Conservation (phyloP, 2,329 filamentous ascomycete genomes). For the Ophiostoma tasmaniense region DNA sequence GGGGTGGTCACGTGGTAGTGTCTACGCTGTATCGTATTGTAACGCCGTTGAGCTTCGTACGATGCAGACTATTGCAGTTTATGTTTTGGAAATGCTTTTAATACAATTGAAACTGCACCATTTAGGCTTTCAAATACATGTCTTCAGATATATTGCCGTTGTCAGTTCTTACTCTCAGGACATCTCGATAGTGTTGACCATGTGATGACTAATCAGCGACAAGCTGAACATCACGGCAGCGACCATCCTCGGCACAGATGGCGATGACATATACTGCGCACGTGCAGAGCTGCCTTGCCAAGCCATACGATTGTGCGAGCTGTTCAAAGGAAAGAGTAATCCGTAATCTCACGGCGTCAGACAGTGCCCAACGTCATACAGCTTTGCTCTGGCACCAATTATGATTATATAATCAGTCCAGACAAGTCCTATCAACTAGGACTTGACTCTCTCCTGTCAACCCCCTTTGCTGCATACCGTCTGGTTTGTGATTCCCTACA, state of each 20-base stretch:
- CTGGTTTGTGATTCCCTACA: neutral
- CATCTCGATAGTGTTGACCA: neutral
- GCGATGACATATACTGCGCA: neutral
- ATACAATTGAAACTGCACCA: no score
- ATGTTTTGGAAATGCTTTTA: no score
- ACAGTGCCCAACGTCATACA: neutral
- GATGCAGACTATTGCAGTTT: neutral
- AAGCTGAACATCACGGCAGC: neutral
- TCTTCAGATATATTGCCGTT: no score
- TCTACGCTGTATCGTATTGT: neutral
- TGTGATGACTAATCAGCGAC: neutral
- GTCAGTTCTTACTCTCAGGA: neutral
- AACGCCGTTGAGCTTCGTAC: neutral
- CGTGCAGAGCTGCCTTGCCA: neutral
- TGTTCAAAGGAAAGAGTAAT: neutral
- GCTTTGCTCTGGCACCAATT: neutral
- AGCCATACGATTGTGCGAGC: neutral
- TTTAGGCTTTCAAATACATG: no score
- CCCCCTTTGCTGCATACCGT: conserved; percentile 4
- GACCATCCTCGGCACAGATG: neutral
- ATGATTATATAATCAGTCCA: neutral
- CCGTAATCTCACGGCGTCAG: neutral
- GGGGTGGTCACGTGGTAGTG: neutral
- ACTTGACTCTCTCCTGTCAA: neutral
- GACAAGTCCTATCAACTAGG: conserved; percentile 2